A percentile compares a stretch with the other conserved stretches of the same genome.
phyloP scores from a whole-genome alignment of 768 basidiomycete species.

The Strobilomyces dryophilus region DNA sequence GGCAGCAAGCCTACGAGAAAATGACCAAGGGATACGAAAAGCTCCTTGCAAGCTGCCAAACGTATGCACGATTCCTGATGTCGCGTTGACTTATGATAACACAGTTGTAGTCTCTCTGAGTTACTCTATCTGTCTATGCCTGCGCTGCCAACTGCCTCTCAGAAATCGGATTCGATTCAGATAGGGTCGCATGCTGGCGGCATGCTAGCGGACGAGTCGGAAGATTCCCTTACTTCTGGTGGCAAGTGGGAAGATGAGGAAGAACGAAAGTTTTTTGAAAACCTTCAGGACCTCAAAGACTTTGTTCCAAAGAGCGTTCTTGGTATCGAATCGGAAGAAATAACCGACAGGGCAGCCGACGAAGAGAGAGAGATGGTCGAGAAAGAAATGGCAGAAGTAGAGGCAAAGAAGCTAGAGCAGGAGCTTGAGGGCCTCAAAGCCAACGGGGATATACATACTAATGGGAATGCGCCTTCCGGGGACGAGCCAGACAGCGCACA shows the following conservation, averaged over 20 bases:
- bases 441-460: constrained; percentile 26
- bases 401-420: constrained; percentile 71
- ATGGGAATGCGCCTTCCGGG: constrained; percentile 14
- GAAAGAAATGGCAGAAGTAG: constrained; percentile 54
- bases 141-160: constrained; percentile 73
- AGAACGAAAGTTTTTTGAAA: constrained; percentile 90
- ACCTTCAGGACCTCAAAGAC: constrained; percentile 85
- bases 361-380: constrained; percentile 49
- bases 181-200: constrained; percentile 53
- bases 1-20: constrained; percentile 98
- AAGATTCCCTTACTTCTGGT: constrained; percentile 52
- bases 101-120: constrained; percentile 70
- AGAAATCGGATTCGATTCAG: constrained; percentile 77
- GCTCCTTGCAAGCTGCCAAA: constrained; percentile 81
- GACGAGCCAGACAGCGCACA: constrained; percentile 15
- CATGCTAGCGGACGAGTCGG: constrained; percentile 48
- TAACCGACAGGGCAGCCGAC: constrained; percentile 38
- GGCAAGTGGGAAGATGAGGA: constrained; percentile 99
- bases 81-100: constrained; percentile 8
- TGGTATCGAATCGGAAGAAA: constrained; percentile 51
- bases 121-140: constrained; percentile 83
- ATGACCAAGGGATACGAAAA: constrained; percentile 97
- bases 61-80: constrained; percentile 43
- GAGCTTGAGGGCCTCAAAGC: constrained; percentile 63
- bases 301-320: constrained; percentile 87